Conservation (phyloP, 805 yeast species). For the Zygosaccharomyces gambellarensis region DNA sequence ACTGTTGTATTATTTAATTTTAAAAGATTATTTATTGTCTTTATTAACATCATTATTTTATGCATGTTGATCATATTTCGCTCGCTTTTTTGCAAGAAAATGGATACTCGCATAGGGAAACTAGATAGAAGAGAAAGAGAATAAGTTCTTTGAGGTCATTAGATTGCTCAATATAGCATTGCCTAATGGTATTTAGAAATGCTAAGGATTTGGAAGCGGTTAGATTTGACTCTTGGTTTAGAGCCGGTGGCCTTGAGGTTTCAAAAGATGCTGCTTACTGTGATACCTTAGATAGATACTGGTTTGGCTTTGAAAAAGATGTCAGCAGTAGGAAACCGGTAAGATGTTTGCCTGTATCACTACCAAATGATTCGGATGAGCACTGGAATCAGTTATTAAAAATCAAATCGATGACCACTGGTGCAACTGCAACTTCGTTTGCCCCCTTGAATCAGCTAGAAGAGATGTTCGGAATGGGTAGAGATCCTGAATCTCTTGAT, state of each 20-base stretch:
- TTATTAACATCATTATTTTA: neutral
- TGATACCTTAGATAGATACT: neutral
- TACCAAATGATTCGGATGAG: neutral
- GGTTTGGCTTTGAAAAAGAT: conserved; percentile 3
- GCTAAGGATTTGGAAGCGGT: conserved; percentile 1
- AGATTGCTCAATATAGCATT: neutral
- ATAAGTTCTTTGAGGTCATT: neutral
- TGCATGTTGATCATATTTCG: no score
- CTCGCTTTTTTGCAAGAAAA: neutral
- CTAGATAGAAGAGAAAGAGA: neutral
- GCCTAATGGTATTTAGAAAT: conserved; percentile 7
- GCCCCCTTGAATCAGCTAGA: conserved; percentile 7
- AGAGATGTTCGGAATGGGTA: conserved; percentile 9
- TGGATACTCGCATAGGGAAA: neutral
- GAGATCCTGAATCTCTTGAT: conserved; percentile 28
- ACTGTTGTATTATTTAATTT: neutral
- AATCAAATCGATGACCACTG: neutral
- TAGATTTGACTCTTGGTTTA: conserved; percentile 7
- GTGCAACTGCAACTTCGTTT: conserved; percentile 2
- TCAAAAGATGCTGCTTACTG: conserved; percentile 1
- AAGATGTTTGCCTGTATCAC: conserved; percentile 6
- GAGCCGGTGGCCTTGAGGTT: conserved; percentile 9
- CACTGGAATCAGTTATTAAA: neutral
- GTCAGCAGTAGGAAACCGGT: conserved; percentile 9
- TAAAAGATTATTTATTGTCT: neutral